Percentiles rank a stretch among this genome's conserved stretches.
phyloP scores from a whole-genome alignment of 371 early-diverging fungal species.

The Mortierella sp. region DNA sequence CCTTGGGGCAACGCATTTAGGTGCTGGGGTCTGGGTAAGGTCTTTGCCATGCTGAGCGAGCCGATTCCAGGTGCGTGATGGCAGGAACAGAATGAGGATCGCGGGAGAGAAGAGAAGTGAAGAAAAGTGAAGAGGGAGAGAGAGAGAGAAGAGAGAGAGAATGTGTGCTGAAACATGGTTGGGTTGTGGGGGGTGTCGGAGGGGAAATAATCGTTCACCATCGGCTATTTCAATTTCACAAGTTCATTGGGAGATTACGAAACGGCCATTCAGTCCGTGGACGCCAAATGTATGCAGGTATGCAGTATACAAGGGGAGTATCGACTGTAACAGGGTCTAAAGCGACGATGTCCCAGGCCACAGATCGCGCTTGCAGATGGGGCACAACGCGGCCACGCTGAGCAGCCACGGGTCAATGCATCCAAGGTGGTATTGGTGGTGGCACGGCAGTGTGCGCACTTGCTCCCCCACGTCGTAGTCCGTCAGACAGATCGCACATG shows the following conservation, averaged over 20 bases:
- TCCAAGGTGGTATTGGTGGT: slow-evolving; percentile 81
- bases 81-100: neutral
- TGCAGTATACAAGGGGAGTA: too few species aligned
- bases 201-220: too few species aligned
- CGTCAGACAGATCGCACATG: slow-evolving; percentile 71
- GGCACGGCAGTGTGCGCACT: slow-evolving; percentile 75
- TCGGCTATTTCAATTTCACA: too few species aligned
- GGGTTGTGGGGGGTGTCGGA: too few species aligned
- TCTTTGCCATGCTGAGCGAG: slow-evolving; percentile 38
- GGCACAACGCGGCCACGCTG: slow-evolving; percentile 39
- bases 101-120: neutral
- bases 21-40: slow-evolving; percentile 9
- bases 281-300: too few species aligned
- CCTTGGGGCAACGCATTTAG: slow-evolving; percentile 12
- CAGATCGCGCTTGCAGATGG: slow-evolving; percentile 50
- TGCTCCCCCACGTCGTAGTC: slow-evolving; percentile 73
- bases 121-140: neutral
- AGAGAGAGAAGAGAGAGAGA: neutral
- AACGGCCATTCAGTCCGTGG: too few species aligned
- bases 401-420: slow-evolving; percentile 84
- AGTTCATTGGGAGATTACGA: too few species aligned
- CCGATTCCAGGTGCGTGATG: neutral
- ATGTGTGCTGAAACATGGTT: neutral
- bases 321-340: too few species aligned
- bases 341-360: slow-evolving; percentile 8